Percentiles rank a stretch among this genome's conserved stretches.
phyloP scores from a whole-genome alignment of 2,329 filamentous ascomycete species.

The Trichoderma aggressivum region DNA sequence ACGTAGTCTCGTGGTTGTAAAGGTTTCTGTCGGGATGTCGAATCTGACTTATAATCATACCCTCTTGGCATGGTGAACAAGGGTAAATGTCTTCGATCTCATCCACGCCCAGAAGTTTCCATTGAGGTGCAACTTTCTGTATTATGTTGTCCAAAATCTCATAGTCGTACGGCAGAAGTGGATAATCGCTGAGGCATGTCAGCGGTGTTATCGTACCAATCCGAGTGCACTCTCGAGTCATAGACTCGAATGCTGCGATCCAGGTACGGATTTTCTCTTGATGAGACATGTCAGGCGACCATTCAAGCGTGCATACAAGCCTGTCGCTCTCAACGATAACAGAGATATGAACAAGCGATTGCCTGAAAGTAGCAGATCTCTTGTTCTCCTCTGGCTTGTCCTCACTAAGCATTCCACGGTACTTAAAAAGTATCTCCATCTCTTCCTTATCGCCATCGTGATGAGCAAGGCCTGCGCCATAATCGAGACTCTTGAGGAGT shows the following conservation, averaged over 20 bases:
- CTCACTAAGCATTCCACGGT: not conserved
- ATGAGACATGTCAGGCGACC: not conserved
- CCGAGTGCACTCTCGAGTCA: not conserved
- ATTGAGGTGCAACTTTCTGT: not conserved
- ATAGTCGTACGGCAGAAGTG: not conserved
- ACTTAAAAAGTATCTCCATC: not conserved
- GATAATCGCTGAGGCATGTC: not conserved
- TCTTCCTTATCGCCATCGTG: not conserved
- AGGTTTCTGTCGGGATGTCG: not conserved
- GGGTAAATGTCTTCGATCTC: not conserved
- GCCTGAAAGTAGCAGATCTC: not conserved
- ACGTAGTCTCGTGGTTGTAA: not conserved
- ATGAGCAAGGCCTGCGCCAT: not conserved
- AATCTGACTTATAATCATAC: not conserved
- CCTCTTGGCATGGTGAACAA: not conserved
- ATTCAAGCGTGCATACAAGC: not conserved
- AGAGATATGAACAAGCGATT: not conserved
- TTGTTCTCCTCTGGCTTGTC: not conserved
- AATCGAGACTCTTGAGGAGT: not conserved
- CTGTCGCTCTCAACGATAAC: not conserved
- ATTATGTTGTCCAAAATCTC: not conserved
- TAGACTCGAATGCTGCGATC: not conserved
- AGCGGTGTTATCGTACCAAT: not conserved
- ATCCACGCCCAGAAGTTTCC: not conserved
- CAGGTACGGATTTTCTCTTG: not conserved